Percentiles rank a stretch among this genome's conserved stretches.
These are phyloP conservation scores for Fragilaria crotonensis DNA, from an alignment of 108 stramenopile genomes.

Conservation along the genomic window DNA sequence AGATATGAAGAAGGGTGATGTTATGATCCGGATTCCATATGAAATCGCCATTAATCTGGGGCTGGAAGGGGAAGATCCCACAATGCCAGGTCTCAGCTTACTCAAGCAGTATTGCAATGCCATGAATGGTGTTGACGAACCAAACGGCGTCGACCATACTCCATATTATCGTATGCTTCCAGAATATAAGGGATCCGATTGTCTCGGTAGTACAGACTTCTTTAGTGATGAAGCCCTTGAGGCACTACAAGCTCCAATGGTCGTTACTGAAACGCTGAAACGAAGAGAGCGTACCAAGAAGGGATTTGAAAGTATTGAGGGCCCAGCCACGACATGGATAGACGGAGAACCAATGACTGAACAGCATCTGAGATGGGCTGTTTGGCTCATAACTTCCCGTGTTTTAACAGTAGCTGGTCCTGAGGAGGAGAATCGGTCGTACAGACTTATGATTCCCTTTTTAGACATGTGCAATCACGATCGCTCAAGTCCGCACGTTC, in stretches of 20 bases:
- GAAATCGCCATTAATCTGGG: slow-evolving; percentile 68
- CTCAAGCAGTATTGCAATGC: slow-evolving; percentile 48
- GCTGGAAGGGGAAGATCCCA: slow-evolving; percentile 56
- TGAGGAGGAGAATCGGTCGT: slow-evolving; percentile 27
- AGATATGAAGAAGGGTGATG: slow-evolving; percentile 58
- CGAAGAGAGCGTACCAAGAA: slow-evolving; percentile 24
- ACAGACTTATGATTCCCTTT: slow-evolving; percentile 63
- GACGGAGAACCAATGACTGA: slow-evolving; percentile 35
- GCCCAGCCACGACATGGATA: slow-evolving; percentile 37
- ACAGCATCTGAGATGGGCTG: slow-evolving; percentile 56
- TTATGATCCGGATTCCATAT: slow-evolving; percentile 67
- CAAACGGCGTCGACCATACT: slow-evolving; percentile 5
- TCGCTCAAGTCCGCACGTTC: slow-evolving; percentile 49
- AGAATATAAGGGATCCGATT: slow-evolving; percentile 40
- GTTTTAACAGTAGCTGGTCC: slow-evolving; percentile 63
- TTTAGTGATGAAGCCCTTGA: slow-evolving; percentile 51
- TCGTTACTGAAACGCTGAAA: slow-evolving; percentile 50
- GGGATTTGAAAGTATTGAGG: slow-evolving; percentile 45
- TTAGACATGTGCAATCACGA: slow-evolving; percentile 86
- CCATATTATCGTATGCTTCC: slow-evolving; percentile 65
- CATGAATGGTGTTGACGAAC: neutral
- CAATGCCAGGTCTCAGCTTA: slow-evolving; percentile 44
- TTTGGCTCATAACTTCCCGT: slow-evolving; percentile 64
- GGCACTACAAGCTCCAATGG: slow-evolving; percentile 48
- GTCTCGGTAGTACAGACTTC: slow-evolving; percentile 63